A percentile compares a stretch with the other conserved stretches of the same genome.
Conservation (phyloP, 2,329 filamentous ascomycete species). For the Diaporthe vaccinii region DNA sequence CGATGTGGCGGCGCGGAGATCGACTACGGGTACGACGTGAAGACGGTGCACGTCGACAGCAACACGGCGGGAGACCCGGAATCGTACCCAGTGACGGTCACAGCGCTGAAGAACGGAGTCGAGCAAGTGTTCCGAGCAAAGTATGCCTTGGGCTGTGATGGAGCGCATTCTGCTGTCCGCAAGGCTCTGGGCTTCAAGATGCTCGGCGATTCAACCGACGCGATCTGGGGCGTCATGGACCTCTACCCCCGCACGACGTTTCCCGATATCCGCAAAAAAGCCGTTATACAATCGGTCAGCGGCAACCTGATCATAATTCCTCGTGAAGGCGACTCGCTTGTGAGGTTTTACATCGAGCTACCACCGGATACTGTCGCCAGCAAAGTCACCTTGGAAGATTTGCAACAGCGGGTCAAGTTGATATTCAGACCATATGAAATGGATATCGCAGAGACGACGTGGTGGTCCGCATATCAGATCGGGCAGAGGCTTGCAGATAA, state of each 20-base stretch:
- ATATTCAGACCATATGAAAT: conserved; percentile 69
- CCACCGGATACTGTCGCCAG: conserved; percentile 62
- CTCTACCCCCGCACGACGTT: conserved; percentile 69
- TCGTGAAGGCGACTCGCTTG: conserved; percentile 68
- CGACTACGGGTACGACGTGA: conserved; percentile 68
- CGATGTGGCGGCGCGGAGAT: conserved; percentile 54
- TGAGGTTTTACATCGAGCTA: conserved; percentile 74
- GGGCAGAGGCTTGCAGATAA: conserved; percentile 71
- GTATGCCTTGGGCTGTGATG: conserved; percentile 64
- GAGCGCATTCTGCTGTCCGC: conserved; percentile 65
- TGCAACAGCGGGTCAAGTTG: conserved; percentile 64
- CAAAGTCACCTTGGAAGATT: conserved; percentile 64
- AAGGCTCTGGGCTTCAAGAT: conserved; percentile 67
- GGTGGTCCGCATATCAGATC: conserved; percentile 76
- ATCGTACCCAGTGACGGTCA: conserved; percentile 60
- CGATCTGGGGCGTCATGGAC: conserved; percentile 71
- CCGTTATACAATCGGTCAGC: conserved; percentile 64
- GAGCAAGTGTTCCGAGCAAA: conserved; percentile 60
- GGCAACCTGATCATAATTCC: conserved; percentile 74
- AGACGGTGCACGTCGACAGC: conserved; percentile 63
- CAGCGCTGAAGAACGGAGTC: conserved; percentile 55
- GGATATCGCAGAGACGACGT: conserved; percentile 66
- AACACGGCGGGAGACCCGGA: conserved; percentile 51
- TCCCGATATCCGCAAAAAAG: conserved; percentile 72
- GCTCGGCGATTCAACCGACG: conserved; percentile 70